Evolutionary conservation across 1,284 basidiomycete genomes (phyloP).

Genomic region (Cystobasidium slooffiae): DNA sequence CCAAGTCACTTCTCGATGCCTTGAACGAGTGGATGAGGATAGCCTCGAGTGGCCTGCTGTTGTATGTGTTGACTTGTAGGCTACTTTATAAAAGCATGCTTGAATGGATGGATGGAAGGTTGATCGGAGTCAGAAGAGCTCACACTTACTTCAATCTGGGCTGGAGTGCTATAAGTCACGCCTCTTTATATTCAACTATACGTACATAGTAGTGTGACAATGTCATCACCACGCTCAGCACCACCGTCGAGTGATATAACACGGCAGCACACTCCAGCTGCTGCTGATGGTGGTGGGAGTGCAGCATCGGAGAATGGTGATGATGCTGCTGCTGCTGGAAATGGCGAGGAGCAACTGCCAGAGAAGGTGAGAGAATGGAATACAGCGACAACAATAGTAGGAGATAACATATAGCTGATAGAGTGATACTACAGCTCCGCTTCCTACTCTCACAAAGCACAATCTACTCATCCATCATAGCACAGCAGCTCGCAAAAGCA

Average conservation of each 20-base stretch:
- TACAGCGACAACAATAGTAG: neutral
- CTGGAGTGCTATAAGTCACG: neutral
- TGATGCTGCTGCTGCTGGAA: neutral
- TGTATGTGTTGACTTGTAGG: neutral
- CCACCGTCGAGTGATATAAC: constrained; percentile 16
- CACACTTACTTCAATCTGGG: neutral
- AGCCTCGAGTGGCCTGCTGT: constrained; percentile 1
- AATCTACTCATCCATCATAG: constrained; percentile 44
- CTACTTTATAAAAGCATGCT: neutral
- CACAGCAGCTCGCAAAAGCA: constrained; percentile 37
- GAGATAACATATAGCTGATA: neutral
- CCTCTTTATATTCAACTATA: neutral
- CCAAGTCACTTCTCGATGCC: too few relatives aligned
- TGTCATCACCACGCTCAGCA: constrained; percentile 27
- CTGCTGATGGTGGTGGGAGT: neutral
- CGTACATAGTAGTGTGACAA: neutral
- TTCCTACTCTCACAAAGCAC: constrained; percentile 43
- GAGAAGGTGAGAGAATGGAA: constrained; percentile 24
- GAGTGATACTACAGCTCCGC: neutral
- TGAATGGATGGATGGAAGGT: neutral
- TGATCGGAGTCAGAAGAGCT: constrained; percentile 5
- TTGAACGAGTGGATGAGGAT: too few relatives aligned
- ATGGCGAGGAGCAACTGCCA: constrained; percentile 23
- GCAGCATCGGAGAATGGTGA: neutral
- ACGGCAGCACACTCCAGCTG: constrained; percentile 24